Evolutionary conservation across 1,139 yeast species (phyloP), one percentile per base, ranked within the genome.

Genomic region (Geotrichum histeridarum): DNA sequence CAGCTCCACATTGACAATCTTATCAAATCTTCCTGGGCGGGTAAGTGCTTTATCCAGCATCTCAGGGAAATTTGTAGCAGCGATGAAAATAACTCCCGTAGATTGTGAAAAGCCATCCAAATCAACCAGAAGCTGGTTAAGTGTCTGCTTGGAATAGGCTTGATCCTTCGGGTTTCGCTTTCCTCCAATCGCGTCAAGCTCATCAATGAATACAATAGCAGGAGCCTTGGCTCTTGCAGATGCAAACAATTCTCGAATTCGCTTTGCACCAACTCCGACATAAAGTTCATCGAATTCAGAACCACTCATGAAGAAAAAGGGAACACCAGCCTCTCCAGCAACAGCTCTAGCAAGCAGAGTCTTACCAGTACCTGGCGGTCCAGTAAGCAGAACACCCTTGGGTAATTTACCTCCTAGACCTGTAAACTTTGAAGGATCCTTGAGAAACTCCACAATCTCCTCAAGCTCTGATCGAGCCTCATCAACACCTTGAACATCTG

Each of bases 291-390:
- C 99, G 68, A 94, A 94, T 70, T 94, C 99, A 1, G 97, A 89
- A 50, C 99, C 99, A 4, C 96, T 86, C 98, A 93, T 91, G 72
- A 91, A 93, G 72, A 93, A 93, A 68, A 94, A 94, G 32, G 98
- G 99, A 33, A 93, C 99, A 49, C 96, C 99, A 1, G 99, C 99
- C 72, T 94, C 99, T 58, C 99, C 99, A 9, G 99, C 99, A 41
- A 97, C 95, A 17, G 99, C 99, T 64, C 99, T 81, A 0, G 99
- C 99, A 59, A 94, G 79, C 60, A 94, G 76, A 0, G 99, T 94
- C 71, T 94, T 94, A 80, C 99, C 99, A 6, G 99, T 94, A 73
- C 99, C 99, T 41, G 99, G 99, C 41, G 99, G 99, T 47, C 99
- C 99, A 7, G 99, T 93, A 60, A 94, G 77, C 56, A 94, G 74